Percentiles rank a stretch among this genome's conserved stretches.
phyloP scores from a whole-genome alignment of 129 eudicot genomes.

The Ambrosia artemisiifolia region DNA sequence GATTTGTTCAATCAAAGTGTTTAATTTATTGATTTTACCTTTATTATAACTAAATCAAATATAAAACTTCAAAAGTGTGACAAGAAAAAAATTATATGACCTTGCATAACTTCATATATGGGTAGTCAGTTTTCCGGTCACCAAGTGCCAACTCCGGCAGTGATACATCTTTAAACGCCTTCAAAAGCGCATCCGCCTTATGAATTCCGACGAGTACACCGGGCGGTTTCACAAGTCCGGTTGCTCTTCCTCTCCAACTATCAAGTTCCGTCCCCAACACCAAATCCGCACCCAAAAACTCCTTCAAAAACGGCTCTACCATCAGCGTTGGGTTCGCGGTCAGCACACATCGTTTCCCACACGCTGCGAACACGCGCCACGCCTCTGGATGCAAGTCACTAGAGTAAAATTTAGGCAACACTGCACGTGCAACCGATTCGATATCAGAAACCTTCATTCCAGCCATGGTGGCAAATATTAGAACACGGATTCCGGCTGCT shows the following conservation, averaged over 20 bases:
- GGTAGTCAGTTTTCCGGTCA: slow-evolving; percentile 56
- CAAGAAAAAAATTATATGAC: too few species aligned
- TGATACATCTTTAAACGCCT: slow-evolving; percentile 32
- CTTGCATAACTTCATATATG: slow-evolving; percentile 73
- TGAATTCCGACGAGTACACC: slow-evolving; percentile 61
- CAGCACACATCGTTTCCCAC: slow-evolving; percentile 52
- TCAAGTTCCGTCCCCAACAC: slow-evolving; percentile 65
- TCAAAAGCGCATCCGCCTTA: slow-evolving; percentile 48
- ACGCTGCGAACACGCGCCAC: slow-evolving; percentile 67
- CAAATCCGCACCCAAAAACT: slow-evolving; percentile 54
- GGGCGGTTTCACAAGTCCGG: slow-evolving; percentile 46
- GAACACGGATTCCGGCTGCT: slow-evolving; percentile 55
- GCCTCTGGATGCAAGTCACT: slow-evolving; percentile 60
- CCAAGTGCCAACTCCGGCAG: slow-evolving; percentile 60
- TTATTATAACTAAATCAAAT: too few species aligned
- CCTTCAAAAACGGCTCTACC: slow-evolving; percentile 65
- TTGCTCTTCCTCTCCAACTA: slow-evolving; percentile 48
- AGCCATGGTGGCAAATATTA: slow-evolving; percentile 54
- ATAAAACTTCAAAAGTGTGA: too few species aligned
- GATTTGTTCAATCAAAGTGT: too few species aligned
- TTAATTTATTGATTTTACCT: too few species aligned
- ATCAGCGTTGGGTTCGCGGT: slow-evolving; percentile 73
- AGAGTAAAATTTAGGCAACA: slow-evolving; percentile 58
- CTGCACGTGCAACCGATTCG: slow-evolving; percentile 65
- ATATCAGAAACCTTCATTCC: slow-evolving; percentile 58